Conservation (phyloP, 1,284 basidiomycete species). For the Austropuccinia psidii region DNA sequence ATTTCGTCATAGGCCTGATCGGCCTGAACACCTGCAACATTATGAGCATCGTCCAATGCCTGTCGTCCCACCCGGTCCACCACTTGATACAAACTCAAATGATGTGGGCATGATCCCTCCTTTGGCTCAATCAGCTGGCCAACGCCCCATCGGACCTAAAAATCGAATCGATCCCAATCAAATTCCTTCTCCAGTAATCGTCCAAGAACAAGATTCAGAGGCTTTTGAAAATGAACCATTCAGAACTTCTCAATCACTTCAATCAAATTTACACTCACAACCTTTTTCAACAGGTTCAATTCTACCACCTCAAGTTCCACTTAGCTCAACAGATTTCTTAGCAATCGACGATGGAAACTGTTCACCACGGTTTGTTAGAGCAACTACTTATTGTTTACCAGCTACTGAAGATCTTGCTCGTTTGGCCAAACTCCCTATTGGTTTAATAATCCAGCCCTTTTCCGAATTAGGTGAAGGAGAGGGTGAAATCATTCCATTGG, state of each 20-base stretch:
- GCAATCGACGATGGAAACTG: slow-evolving; percentile 86
- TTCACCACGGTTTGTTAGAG: slow-evolving; percentile 60
- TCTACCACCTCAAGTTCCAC: slow-evolving; percentile 57
- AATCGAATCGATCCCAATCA: slow-evolving; percentile 81
- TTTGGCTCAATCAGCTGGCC: slow-evolving; percentile 48
- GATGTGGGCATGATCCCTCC: too few relatives aligned
- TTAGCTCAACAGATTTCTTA: slow-evolving; percentile 77
- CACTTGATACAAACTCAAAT: slow-evolving; percentile 6
- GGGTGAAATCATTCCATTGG: slow-evolving; percentile 65
- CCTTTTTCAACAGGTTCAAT: slow-evolving; percentile 37
- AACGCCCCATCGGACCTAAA: slow-evolving; percentile 57
- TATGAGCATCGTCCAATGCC: slow-evolving; percentile 33
- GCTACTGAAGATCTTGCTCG: slow-evolving; percentile 68
- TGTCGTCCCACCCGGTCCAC: slow-evolving; percentile 24
- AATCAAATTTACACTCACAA: slow-evolving; percentile 38
- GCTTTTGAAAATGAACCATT: slow-evolving; percentile 72
- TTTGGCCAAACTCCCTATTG: slow-evolving; percentile 76
- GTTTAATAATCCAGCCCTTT: slow-evolving; percentile 81
- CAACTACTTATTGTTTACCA: slow-evolving; percentile 67
- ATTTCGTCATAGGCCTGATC: slow-evolving; percentile 19
- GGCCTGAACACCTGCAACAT: slow-evolving; percentile 13
- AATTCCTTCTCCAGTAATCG: slow-evolving; percentile 81
- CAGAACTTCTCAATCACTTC: slow-evolving; percentile 61
- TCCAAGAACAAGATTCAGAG: slow-evolving; percentile 72
- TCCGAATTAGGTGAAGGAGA: slow-evolving; percentile 65